phyloP scores from a whole-genome alignment of 108 stramenopile genomes.

The Cylindrotheca fusiformis region DNA sequence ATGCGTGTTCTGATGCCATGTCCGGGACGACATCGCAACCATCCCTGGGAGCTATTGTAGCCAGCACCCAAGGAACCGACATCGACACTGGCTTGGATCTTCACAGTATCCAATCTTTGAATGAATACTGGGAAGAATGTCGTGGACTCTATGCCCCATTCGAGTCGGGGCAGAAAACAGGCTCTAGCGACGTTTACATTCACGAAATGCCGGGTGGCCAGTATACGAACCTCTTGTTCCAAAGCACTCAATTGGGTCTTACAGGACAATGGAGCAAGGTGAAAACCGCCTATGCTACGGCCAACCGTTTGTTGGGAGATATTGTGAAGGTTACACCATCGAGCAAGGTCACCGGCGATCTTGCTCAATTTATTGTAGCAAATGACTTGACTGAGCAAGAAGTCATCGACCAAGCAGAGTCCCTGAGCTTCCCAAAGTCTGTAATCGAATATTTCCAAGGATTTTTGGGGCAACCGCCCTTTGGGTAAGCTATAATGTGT shows the following conservation, averaged over 20 bases:
- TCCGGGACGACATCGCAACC: conserved; percentile 95
- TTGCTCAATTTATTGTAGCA: conserved; percentile 96
- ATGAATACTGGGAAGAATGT: conserved; percentile 94
- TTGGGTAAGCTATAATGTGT: conserved; percentile 39
- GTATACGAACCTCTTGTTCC: conserved; percentile 96
- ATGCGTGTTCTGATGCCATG: conserved; percentile 93
- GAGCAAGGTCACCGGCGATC: conserved; percentile 94
- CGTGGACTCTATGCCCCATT: conserved; percentile 95
- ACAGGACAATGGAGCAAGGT: conserved; percentile 90
- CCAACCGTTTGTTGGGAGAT: conserved; percentile 93
- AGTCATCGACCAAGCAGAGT: conserved; percentile 84
- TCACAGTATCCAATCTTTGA: conserved; percentile 58
- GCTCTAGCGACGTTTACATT: conserved; percentile 90
- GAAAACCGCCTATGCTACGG: conserved; percentile 89
- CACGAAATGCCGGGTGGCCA: conserved; percentile 99
- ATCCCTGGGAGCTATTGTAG: conserved; percentile 90
- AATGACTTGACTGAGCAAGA: conserved; percentile 90
- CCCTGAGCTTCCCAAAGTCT: conserved; percentile 85
- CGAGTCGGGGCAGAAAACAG: conserved; percentile 94
- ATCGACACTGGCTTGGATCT: conserved; percentile 88
- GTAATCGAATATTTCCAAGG: conserved; percentile 97
- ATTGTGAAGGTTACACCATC: conserved; percentile 98
- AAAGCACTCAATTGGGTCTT: conserved; percentile 88
- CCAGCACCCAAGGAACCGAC: conserved; percentile 71
- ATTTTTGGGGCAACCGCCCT: conserved; percentile 88